These are phyloP conservation scores for Fusarium setosum DNA, from an alignment of 2,329 filamentous ascomycete genomes.

Conservation along the genomic window DNA sequence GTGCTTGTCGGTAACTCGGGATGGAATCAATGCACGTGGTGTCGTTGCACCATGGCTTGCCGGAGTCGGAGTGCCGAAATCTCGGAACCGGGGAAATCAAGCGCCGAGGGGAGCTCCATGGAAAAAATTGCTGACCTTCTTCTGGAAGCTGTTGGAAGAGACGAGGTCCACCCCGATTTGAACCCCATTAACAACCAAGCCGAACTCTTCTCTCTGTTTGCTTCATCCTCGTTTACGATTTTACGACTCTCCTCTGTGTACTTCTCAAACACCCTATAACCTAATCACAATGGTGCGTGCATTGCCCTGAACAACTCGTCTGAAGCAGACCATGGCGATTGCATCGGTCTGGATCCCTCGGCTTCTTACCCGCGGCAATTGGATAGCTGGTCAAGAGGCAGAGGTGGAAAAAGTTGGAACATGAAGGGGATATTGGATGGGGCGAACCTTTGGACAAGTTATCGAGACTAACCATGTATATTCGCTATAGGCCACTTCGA, in stretches of 20 bases:
- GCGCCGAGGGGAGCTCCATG: slow-evolving; percentile 40
- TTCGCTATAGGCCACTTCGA: slow-evolving; percentile 69
- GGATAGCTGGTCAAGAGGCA: slow-evolving; percentile 1
- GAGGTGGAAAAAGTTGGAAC: neutral
- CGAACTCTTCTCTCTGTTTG: slow-evolving; percentile 26
- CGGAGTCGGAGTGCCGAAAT: slow-evolving; percentile 18
- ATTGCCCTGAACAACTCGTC: neutral
- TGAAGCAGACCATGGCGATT: neutral
- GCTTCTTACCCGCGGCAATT: slow-evolving; percentile 39
- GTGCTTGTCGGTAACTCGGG: slow-evolving; percentile 14
- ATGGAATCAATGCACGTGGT: slow-evolving; percentile 18
- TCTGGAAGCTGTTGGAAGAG: slow-evolving; percentile 56
- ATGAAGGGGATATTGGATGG: slow-evolving; percentile 7
- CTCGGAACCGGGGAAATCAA: slow-evolving; percentile 50
- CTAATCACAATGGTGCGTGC: slow-evolving; percentile 47
- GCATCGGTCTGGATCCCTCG: slow-evolving; percentile 8
- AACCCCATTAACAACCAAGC: slow-evolving; percentile 39
- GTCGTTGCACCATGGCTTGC: slow-evolving; percentile 3
- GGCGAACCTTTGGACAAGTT: neutral
- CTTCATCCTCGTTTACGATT: slow-evolving; percentile 28
- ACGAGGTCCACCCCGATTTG: slow-evolving; percentile 47
- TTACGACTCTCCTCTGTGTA: slow-evolving; percentile 30
- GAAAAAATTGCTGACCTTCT: slow-evolving; percentile 52
- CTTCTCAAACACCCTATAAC: slow-evolving; percentile 2
- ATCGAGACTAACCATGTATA: slow-evolving; percentile 7